Conservation (phyloP, 1,284 basidiomycete species). For the Pterula multifida region DNA sequence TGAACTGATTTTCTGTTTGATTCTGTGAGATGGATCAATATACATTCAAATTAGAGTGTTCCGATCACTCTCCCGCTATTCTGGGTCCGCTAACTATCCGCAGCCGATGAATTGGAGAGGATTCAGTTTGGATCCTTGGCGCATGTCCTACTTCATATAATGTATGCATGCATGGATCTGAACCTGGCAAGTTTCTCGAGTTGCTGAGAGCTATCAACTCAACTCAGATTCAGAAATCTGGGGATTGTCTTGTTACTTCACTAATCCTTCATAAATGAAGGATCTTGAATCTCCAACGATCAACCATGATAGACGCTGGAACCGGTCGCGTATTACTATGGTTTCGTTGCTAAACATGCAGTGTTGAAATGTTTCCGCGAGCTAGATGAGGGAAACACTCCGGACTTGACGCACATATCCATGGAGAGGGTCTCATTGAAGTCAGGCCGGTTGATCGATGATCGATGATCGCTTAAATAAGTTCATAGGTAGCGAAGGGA, state of each 20-base stretch:
- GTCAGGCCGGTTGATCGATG: no score
- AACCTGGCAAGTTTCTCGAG: neutral
- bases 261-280: neutral
- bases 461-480: no score
- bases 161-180: neutral
- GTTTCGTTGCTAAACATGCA: neutral
- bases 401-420: neutral
- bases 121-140: neutral
- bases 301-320: neutral
- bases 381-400: neutral
- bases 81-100: neutral
- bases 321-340: neutral
- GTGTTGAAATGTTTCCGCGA: neutral
- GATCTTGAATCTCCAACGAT: neutral
- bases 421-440: no score
- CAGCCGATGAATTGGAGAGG: neutral
- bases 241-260: neutral
- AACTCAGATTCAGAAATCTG: neutral
- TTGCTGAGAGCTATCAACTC: neutral
- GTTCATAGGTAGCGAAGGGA: neutral
- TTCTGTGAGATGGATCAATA: neutral
- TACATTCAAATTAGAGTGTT: slow-evolving; percentile 2
- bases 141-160: neutral
- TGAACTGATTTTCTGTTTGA: neutral
- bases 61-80: neutral